phyloP scores from a whole-genome alignment of 1,139 yeast genomes.

The Protomyces gravidus region DNA sequence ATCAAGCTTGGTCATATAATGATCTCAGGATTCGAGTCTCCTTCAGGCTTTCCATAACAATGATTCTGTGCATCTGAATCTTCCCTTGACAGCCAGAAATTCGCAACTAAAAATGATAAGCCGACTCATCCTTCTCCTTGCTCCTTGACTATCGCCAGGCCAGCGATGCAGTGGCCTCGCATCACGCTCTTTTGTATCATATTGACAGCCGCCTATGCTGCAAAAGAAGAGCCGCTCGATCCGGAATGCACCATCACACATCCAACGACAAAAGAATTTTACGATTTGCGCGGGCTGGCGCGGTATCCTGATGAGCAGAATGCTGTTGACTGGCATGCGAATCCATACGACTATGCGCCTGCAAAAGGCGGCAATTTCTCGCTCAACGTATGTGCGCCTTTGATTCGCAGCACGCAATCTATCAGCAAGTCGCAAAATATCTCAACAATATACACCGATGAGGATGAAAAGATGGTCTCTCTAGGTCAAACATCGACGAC shows the following conservation, averaged over 20 bases:
- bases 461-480: constrained; percentile 51
- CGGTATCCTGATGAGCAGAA: constrained; percentile 23
- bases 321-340: constrained; percentile 53
- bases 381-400: constrained; percentile 64
- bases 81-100: too few species aligned
- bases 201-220: too few species aligned
- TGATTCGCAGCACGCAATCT: constrained; percentile 44
- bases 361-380: constrained; percentile 61
- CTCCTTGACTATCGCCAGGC: too few species aligned
- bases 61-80: too few species aligned
- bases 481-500: constrained; percentile 49
- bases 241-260: constrained; percentile 28
- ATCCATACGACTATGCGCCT: constrained; percentile 56
- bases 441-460: constrained; percentile 54
- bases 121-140: too few species aligned
- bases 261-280: constrained; percentile 29
- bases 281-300: constrained; percentile 28
- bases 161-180: too few species aligned
- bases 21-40: too few species aligned
- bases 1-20: too few species aligned
- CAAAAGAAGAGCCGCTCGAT: background rate
- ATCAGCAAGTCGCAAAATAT: constrained; percentile 51
- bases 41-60: too few species aligned
- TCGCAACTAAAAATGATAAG: too few species aligned
- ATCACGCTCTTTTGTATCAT: too few species aligned